Evolutionary conservation across 2,329 filamentous ascomycete genomes (phyloP), one percentile per base, ranked within the genome.

Genomic region (Ampelomyces quisqualis): DNA sequence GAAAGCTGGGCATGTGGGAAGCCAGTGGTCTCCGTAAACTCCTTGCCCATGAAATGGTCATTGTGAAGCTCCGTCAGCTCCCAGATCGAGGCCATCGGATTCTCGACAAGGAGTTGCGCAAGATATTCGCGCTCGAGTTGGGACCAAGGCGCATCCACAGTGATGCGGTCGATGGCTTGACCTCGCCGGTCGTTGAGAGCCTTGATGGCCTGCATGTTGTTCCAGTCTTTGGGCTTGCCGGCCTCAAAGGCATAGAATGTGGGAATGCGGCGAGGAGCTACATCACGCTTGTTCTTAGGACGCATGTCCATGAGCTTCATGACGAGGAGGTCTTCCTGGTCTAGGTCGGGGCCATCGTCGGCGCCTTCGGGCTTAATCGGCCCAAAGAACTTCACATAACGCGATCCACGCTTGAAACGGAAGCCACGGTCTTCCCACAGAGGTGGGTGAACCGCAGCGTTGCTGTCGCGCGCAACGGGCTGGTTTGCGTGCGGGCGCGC

Each of bases 261-360:
- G 0, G 60, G 53, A 0, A 4, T 19, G 2, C 57, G 59, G 8
- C 43, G 47, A 2, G 62, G 61, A 1, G 31, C 38, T 1, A 24
- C 38, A 9, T 58, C 44, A 3, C 40, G 48, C 21, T 21, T 32
- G 15, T 23, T 35, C 11, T 36, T 52, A 1, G 51, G 43, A 3
- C 62, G 57, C 54, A 65, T 60, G 13, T 67, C 61, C 7, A 67
- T 62, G 3, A 67, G 38, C 2, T 41, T 46, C 4, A 65, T 24
- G 8, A 55, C 26, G 1, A 60, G 34, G 2, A 51, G 18, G 2
- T 56, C 43, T 22, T 58, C 38, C 26, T 64, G 60, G 31, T 63
- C 55, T 3, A 58, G 34, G 6, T 15, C 28, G 4, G 39, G 14
- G 3, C 40, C 34, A 7, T 40, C 15, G 2, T 36, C 44, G 1